Evolutionary conservation across 2,329 filamentous ascomycete genomes (phyloP).

Genomic region (Colletotrichum destructivum): DNA sequence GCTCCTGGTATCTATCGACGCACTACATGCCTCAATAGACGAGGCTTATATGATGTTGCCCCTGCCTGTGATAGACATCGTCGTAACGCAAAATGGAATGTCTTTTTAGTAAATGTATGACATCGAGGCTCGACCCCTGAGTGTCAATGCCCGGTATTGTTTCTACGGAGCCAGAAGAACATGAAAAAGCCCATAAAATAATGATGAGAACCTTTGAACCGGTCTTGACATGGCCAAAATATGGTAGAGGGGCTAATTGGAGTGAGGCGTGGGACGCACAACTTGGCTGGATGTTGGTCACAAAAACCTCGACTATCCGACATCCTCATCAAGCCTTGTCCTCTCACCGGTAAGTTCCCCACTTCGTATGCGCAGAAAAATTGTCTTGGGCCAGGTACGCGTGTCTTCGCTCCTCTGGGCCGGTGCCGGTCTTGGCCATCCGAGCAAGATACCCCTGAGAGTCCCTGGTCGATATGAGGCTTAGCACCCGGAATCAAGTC

Average conservation of each 20-base stretch:
- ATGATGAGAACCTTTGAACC: no score
- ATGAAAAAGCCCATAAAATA: not conserved
- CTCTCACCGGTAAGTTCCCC: not conserved
- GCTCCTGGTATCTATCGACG: not conserved
- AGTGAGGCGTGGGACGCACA: not conserved
- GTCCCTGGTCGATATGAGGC: not conserved
- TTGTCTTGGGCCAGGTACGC: no score
- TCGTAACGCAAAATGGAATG: not conserved
- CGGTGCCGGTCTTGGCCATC: no score
- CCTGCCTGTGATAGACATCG: conserved; percentile 13
- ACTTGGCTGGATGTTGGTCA: not conserved
- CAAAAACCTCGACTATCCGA: not conserved
- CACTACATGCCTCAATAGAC: not conserved
- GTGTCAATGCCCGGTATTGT: not conserved
- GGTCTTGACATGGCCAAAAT: not conserved
- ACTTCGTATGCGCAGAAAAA: not conserved
- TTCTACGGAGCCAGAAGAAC: not conserved
- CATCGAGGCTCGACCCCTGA: not conserved
- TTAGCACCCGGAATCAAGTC: not conserved
- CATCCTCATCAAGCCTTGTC: not conserved
- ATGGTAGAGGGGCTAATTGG: not conserved
- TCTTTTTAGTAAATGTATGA: not conserved
- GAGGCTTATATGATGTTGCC: not conserved
- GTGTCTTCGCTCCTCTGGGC: not conserved
- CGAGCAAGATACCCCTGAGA: not conserved